Evolutionary conservation across 2,329 filamentous ascomycete species (phyloP).

Genomic region (Lachnellula arida): DNA sequence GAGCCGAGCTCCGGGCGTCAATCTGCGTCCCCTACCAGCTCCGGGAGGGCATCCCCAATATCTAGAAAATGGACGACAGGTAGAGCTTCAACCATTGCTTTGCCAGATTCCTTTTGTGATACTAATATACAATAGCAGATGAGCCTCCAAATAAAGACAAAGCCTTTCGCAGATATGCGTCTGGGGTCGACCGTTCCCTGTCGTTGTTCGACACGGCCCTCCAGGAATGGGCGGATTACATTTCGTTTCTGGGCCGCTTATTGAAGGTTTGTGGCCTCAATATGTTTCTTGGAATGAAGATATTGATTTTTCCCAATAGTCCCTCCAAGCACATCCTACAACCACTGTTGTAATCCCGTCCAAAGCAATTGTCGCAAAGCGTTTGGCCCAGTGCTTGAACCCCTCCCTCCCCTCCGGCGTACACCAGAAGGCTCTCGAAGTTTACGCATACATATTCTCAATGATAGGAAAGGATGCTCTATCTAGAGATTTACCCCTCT

Average conservation of each 20-base stretch:
- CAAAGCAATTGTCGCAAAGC: conserved; percentile 78
- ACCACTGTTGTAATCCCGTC: conserved; percentile 71
- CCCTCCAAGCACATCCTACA: conserved; percentile 79
- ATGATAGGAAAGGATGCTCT: conserved; percentile 78
- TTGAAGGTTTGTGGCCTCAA: conserved; percentile 61
- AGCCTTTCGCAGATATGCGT: conserved; percentile 81
- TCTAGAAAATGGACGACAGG: conserved; percentile 75
- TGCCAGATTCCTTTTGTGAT: background rate
- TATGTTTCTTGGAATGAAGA: conserved; percentile 8
- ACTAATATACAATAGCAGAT: conserved; percentile 37
- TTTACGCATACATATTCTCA: conserved; percentile 85
- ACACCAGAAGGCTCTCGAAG: conserved; percentile 93
- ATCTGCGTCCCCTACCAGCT: conserved; percentile 73
- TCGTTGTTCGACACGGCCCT: conserved; percentile 86
- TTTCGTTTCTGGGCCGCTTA: conserved; percentile 87
- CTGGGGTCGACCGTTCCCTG: conserved; percentile 80
- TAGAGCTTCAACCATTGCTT: conserved; percentile 36
- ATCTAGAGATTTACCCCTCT: conserved; percentile 76
- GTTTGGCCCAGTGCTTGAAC: conserved; percentile 91
- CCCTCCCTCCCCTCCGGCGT: conserved; percentile 91
- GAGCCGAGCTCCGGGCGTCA: conserved; percentile 53
- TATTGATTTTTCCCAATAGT: conserved; percentile 46
- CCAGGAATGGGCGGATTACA: conserved; percentile 99
- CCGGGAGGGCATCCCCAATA: conserved; percentile 72
- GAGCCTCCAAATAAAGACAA: conserved; percentile 57